These are phyloP conservation scores for Dunaliella sp. DNA, from an alignment of 139 green algal species.

Conservation along the genomic window DNA sequence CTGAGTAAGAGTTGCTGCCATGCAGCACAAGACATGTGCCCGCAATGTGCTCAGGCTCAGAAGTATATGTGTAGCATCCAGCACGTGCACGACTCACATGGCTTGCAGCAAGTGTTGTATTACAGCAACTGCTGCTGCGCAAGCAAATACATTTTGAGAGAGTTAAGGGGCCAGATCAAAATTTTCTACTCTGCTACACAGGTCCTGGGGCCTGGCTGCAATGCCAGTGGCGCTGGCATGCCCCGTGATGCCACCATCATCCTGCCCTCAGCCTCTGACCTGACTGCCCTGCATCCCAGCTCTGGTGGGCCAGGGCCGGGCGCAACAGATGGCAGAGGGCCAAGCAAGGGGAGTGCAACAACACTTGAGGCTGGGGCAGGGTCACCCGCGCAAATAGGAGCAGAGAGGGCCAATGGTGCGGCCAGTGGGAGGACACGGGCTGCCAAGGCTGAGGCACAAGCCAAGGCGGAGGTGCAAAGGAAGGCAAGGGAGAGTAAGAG, in stretches of 20 bases:
- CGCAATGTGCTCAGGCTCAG: no score
- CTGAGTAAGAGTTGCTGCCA: no score
- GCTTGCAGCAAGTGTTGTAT: no score
- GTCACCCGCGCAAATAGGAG: background rate
- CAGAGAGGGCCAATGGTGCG: background rate
- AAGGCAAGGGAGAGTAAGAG: no score
- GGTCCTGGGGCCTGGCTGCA: conserved; percentile 14
- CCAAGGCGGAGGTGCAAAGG: no score
- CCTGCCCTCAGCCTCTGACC: conserved; percentile 34
- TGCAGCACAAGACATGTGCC: no score
- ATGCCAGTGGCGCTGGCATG: conserved; percentile 30
- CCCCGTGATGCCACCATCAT: conserved; percentile 34
- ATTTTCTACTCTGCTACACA: background rate
- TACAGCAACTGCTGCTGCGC: no score
- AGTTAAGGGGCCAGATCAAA: no score
- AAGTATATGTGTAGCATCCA: no score
- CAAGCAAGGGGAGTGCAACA: no score
- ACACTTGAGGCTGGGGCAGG: background rate
- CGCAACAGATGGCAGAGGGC: background rate
- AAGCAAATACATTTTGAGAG: no score
- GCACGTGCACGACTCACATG: no score
- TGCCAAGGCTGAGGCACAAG: background rate
- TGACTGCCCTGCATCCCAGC: background rate
- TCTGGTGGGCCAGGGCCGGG: background rate
- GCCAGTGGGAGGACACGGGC: background rate